Percentiles rank a stretch among this genome's conserved stretches.
Conservation (phyloP, 805 yeast genomes). For the Wickerhamomyces bovis region DNA sequence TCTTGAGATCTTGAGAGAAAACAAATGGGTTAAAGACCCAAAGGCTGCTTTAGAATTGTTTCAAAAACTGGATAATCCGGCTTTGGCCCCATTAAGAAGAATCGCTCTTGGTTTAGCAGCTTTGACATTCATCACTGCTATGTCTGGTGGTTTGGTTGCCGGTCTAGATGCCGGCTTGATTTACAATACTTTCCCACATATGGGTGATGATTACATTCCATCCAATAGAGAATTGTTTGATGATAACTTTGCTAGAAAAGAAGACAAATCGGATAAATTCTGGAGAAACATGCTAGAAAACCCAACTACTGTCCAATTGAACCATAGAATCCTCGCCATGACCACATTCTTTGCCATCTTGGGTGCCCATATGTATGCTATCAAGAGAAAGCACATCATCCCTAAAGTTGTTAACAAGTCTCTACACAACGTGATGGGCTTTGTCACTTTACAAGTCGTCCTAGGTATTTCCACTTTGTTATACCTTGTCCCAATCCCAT, state of each 20-base stretch:
- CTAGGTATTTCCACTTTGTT: constrained; percentile 83
- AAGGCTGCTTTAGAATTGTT: constrained; percentile 46
- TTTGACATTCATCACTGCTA: constrained; percentile 80
- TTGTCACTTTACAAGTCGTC: constrained; percentile 75
- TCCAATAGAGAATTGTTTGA: constrained; percentile 72
- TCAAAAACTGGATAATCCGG: constrained; percentile 55
- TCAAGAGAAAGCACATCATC: constrained; percentile 44
- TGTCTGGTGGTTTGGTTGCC: constrained; percentile 98
- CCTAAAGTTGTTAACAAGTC: constrained; percentile 54
- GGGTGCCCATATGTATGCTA: constrained; percentile 65
- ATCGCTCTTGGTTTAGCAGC: constrained; percentile 51
- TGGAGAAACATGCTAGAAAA: constrained; percentile 95
- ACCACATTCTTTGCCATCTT: constrained; percentile 69
- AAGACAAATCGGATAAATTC: constrained; percentile 65
- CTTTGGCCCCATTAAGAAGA: constrained; percentile 50
- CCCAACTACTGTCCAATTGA: constrained; percentile 91
- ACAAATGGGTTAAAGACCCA: constrained; percentile 63
- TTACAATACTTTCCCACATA: constrained; percentile 92
- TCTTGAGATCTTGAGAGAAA: constrained; percentile 71
- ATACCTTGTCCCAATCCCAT: constrained; percentile 84
- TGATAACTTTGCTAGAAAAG: constrained; percentile 59
- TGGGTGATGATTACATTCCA: constrained; percentile 86
- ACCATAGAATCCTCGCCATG: constrained; percentile 80
- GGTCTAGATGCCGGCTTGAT: constrained; percentile 97
- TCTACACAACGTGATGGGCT: constrained; percentile 69